phyloP scores from a whole-genome alignment of 163 green algal genomes.

The Trebouxia gelatinosa region DNA sequence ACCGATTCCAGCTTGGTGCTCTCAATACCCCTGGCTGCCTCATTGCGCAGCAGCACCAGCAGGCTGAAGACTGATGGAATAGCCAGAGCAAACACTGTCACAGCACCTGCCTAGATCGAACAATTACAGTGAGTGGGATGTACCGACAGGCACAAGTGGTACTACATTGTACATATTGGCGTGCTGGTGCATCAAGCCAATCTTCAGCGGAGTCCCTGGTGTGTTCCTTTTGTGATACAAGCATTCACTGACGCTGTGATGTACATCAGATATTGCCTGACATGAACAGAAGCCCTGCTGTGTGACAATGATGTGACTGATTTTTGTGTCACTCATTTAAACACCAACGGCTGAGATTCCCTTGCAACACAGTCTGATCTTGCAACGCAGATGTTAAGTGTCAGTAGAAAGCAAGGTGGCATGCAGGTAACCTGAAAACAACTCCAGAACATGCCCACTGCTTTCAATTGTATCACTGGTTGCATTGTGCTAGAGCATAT shows the following conservation, averaged over 20 bases:
- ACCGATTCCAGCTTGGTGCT: slow-evolving; percentile 4
- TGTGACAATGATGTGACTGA: no score
- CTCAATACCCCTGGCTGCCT: background rate
- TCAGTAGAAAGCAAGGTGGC: background rate
- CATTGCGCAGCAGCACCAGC: background rate
- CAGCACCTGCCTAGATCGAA: background rate
- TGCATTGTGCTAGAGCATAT: background rate
- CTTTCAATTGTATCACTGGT: background rate
- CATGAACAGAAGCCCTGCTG: no score
- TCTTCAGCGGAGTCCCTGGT: no score
- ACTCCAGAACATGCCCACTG: background rate
- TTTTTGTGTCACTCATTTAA: no score
- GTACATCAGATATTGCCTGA: no score
- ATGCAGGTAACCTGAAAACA: background rate
- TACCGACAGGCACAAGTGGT: background rate
- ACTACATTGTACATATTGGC: background rate
- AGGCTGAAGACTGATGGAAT: slow-evolving; percentile 6
- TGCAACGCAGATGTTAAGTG: no score
- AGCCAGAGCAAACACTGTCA: background rate
- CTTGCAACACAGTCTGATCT: no score
- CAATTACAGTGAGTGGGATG: background rate
- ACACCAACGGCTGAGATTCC: no score
- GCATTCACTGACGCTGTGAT: no score
- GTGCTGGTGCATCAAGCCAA: background rate
- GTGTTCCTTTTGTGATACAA: no score